A percentile compares a stretch with the other conserved stretches of the same genome.
These are phyloP conservation scores for Dothideomycetes sp. DNA, from an alignment of 2,329 filamentous ascomycete genomes.

Conservation along the genomic window DNA sequence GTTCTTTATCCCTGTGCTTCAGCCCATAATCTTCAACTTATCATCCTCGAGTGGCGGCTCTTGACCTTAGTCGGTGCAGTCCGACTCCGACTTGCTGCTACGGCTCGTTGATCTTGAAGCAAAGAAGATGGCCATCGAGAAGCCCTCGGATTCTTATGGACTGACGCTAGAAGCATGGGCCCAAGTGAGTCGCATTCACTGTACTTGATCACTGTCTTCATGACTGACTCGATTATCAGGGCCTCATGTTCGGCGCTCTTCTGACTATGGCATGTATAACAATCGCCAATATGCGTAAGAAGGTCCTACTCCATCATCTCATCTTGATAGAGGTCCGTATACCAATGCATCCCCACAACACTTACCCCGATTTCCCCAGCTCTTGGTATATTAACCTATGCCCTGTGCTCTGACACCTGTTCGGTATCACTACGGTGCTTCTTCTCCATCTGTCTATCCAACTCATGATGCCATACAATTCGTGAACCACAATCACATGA, in stretches of 20 bases:
- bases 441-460: too few relatives aligned
- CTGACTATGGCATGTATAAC: slow-evolving; percentile 41
- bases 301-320: slow-evolving; percentile 41
- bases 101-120: background rate
- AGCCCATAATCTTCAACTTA: too few relatives aligned
- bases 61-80: too few relatives aligned
- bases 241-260: slow-evolving; percentile 30
- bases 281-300: slow-evolving; percentile 40
- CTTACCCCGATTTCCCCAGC: slow-evolving; percentile 2
- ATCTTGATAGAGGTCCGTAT: slow-evolving; percentile 39
- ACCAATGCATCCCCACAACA: slow-evolving; percentile 36
- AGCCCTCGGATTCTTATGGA: slow-evolving; percentile 15
- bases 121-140: slow-evolving; percentile 11
- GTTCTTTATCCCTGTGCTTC: too few relatives aligned
- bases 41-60: too few relatives aligned
- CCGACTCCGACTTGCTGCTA: too few relatives aligned
- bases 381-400: too few relatives aligned
- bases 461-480: too few relatives aligned
- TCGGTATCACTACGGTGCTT: slow-evolving; percentile 5
- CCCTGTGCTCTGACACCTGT: background rate
- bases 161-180: slow-evolving; percentile 18
- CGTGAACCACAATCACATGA: too few relatives aligned
- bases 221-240: slow-evolving; percentile 28
- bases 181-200: slow-evolving; percentile 4
- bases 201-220: background rate